These are phyloP conservation scores for Boletellus sp. DNA, from an alignment of 768 basidiomycete species.

Conservation along the genomic window DNA sequence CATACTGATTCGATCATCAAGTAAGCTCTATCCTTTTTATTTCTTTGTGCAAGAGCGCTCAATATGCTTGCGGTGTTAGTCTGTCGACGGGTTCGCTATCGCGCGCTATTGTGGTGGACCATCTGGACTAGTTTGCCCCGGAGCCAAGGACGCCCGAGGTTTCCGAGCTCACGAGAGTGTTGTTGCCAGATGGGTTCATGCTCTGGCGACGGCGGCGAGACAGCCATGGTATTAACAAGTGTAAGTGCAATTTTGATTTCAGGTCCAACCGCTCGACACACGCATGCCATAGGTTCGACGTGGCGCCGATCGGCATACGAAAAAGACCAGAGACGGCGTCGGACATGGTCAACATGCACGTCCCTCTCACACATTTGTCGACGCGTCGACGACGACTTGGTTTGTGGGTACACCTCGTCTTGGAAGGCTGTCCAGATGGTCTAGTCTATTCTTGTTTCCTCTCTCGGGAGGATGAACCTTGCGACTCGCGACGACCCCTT, in stretches of 20 bases:
- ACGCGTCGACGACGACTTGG: not conserved
- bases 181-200: conserved; percentile 56
- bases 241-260: conserved; percentile 7
- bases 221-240: conserved; percentile 62
- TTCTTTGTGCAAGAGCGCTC: no score
- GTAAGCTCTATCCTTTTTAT: conserved; percentile 32
- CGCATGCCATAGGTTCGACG: conserved; percentile 54
- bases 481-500: not conserved
- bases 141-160: conserved; percentile 48
- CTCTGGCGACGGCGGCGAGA: conserved; percentile 63
- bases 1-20: conserved; percentile 72
- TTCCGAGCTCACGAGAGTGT: conserved; percentile 48
- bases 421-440: conserved; percentile 28
- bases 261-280: no score
- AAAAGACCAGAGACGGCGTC: conserved; percentile 46
- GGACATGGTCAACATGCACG: conserved; percentile 71
- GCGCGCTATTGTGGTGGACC: no score
- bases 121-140: no score
- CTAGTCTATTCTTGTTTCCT: not conserved
- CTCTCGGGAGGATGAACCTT: not conserved
- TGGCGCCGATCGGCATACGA: conserved; percentile 50
- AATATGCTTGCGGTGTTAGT: no score
- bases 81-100: no score
- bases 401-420: conserved; percentile 31
- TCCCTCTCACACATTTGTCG: not conserved